Percentiles rank a stretch among this genome's conserved stretches.
Evolutionary conservation across 1,284 basidiomycete species (phyloP).

Genomic region (Boletus semigastroideus): DNA sequence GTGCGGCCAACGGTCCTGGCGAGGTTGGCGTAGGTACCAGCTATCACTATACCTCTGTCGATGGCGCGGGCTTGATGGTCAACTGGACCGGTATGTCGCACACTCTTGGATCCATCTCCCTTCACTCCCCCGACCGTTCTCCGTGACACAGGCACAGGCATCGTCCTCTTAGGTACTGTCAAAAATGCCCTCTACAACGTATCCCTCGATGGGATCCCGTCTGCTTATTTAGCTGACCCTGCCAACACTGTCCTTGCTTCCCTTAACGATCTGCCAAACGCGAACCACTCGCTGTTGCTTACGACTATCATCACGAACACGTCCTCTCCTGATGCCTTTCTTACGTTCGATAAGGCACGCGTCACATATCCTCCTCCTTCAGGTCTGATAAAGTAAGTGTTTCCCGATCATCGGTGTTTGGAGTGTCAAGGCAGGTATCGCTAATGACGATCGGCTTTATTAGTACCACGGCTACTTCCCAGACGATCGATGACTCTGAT

Average conservation of each 20-base stretch:
- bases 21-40: constrained; percentile 54
- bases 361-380: constrained; percentile 39
- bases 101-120: not conserved
- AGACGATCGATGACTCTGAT: constrained; percentile 39
- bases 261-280: constrained; percentile 41
- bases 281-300: constrained; percentile 47
- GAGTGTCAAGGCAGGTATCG: constrained; percentile 7
- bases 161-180: constrained; percentile 50
- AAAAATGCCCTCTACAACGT: constrained; percentile 44
- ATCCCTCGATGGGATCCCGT: constrained; percentile 43
- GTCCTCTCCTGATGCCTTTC: constrained; percentile 36
- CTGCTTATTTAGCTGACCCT: constrained; percentile 24
- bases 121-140: not conserved
- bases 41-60: constrained; percentile 55
- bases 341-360: constrained; percentile 51
- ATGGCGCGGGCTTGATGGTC: constrained; percentile 56
- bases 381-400: constrained; percentile 31
- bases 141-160: constrained; percentile 50
- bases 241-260: constrained; percentile 41
- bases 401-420: constrained; percentile 9
- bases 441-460: constrained; percentile 23
- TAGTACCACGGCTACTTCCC: constrained; percentile 39
- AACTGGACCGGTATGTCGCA: constrained; percentile 56
- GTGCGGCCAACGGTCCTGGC: constrained; percentile 45
- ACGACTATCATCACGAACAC: constrained; percentile 39